Conservation (phyloP, 345 rosid species). For the Eutrema yunnanense region DNA sequence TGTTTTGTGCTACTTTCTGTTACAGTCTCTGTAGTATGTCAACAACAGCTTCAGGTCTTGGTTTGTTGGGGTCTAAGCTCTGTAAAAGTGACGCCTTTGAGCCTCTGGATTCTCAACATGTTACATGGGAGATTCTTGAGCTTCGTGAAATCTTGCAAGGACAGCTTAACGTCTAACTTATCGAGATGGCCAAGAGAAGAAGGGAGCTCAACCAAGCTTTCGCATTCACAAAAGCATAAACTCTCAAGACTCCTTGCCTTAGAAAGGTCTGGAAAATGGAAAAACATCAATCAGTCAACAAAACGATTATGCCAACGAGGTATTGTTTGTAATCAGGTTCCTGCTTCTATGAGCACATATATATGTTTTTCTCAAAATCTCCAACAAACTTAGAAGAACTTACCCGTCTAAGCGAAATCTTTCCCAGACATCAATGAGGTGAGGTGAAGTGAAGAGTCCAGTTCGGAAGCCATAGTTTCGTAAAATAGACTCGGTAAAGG, state of each 20-base stretch:
- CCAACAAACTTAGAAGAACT: constrained; percentile 8
- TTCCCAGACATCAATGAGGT: constrained; percentile 90
- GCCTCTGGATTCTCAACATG: too few species aligned
- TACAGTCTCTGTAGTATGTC: too few species aligned
- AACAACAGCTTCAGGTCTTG: too few species aligned
- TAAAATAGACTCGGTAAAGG: constrained; percentile 83
- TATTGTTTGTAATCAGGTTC: neutral
- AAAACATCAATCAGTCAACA: neutral
- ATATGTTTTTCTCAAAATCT: neutral
- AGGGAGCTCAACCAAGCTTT: neutral
- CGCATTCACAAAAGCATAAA: neutral
- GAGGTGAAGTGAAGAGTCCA: constrained; percentile 96
- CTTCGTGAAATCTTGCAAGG: neutral
- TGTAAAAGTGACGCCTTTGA: too few species aligned
- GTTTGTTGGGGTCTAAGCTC: too few species aligned
- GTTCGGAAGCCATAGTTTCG: constrained; percentile 83
- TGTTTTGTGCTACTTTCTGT: too few species aligned
- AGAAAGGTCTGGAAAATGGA: neutral
- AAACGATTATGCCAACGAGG: neutral
- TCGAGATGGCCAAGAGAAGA: neutral
- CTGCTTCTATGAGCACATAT: neutral
- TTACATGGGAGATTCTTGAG: neutral
- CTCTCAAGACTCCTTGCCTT: neutral
- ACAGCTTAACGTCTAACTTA: neutral
- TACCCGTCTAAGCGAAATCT: constrained; percentile 92